Conservation (phyloP, 1,284 basidiomycete genomes). For the Irpex sp. region DNA sequence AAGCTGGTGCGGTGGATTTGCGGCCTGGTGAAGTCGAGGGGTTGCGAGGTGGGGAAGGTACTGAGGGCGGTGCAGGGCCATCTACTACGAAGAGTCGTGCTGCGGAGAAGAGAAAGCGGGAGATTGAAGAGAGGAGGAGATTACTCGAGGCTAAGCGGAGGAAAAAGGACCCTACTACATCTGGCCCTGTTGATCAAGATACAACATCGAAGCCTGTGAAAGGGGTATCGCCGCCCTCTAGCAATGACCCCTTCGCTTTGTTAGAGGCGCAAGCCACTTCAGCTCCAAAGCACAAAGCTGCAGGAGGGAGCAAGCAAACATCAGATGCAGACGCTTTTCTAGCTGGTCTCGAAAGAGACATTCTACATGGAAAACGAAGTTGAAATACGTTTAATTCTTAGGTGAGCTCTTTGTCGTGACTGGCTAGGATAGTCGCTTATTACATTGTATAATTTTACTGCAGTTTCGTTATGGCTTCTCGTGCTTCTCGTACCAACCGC, state of each 20-base stretch:
- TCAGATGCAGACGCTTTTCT: conserved; percentile 58
- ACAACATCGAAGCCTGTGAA: not conserved
- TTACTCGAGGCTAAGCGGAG: conserved; percentile 76
- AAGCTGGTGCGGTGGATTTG: conserved; percentile 53
- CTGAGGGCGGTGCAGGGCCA: conserved; percentile 12
- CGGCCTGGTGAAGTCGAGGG: conserved; percentile 62
- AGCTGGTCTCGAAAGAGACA: conserved; percentile 51
- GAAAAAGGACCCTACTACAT: conserved; percentile 35
- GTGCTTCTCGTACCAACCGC: conserved; percentile 37
- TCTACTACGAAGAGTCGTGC: conserved; percentile 45
- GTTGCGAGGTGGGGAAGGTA: conserved; percentile 39
- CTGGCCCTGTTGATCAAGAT: not conserved
- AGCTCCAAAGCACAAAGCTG: conserved; percentile 16
- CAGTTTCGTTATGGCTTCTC: conserved; percentile 4
- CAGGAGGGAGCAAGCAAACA: conserved; percentile 7
- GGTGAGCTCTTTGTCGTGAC: not conserved
- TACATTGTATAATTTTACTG: not conserved
- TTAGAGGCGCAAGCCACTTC: conserved; percentile 38
- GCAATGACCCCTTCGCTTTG: conserved; percentile 37
- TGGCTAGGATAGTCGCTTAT: not conserved
- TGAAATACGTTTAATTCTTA: not conserved
- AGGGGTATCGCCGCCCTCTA: not conserved
- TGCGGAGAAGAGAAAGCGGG: conserved; percentile 73
- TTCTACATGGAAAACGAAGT: conserved; percentile 6
- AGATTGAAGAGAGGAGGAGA: conserved; percentile 71